A percentile compares a stretch with the other conserved stretches of the same genome.
Conservation (phyloP, 495 filamentous ascomycete genomes). For the Neurospora tetrasperma region DNA sequence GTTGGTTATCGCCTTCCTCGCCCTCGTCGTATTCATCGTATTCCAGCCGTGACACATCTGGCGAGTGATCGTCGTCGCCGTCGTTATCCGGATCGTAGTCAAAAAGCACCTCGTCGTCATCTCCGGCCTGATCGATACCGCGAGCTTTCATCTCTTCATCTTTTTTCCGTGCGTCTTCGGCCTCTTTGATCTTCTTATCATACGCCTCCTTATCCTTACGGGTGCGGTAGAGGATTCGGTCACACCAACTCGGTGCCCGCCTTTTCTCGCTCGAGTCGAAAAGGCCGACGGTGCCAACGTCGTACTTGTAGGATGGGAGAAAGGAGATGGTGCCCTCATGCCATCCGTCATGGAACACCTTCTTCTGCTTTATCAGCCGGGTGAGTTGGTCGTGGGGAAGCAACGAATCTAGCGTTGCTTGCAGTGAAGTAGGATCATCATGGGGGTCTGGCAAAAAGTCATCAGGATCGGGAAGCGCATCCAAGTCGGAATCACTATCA, state of each 20-base stretch:
- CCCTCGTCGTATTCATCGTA: conserved; percentile 54
- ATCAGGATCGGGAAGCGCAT: conserved; percentile 41
- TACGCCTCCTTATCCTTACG: conserved; percentile 60
- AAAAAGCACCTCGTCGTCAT: conserved; percentile 79
- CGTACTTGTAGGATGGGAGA: conserved; percentile 92
- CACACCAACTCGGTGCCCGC: conserved; percentile 91
- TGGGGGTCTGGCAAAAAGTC: conserved; percentile 43
- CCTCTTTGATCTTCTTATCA: conserved; percentile 53
- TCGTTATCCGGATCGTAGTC: conserved; percentile 83
- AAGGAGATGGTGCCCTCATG: conserved; percentile 81
- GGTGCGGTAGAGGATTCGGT: conserved; percentile 84
- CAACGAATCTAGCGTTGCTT: conserved; percentile 76
- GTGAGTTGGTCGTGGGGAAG: conserved; percentile 84
- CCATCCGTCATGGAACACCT: conserved; percentile 86
- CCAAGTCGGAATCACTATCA: conserved; percentile 25
- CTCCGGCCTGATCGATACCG: conserved; percentile 61
- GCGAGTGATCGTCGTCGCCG: conserved; percentile 30
- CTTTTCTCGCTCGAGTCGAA: conserved; percentile 95
- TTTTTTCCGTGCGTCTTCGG: conserved; percentile 54
- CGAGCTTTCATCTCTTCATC: conserved; percentile 79
- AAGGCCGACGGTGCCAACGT: conserved; percentile 81
- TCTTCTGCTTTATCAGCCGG: conserved; percentile 58
- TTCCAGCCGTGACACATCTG: conserved; percentile 32
- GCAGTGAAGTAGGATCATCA: conserved; percentile 50
- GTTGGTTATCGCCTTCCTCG: conserved; percentile 29